Conservation (phyloP, 768 basidiomycete species). For the Russula olivacea region DNA sequence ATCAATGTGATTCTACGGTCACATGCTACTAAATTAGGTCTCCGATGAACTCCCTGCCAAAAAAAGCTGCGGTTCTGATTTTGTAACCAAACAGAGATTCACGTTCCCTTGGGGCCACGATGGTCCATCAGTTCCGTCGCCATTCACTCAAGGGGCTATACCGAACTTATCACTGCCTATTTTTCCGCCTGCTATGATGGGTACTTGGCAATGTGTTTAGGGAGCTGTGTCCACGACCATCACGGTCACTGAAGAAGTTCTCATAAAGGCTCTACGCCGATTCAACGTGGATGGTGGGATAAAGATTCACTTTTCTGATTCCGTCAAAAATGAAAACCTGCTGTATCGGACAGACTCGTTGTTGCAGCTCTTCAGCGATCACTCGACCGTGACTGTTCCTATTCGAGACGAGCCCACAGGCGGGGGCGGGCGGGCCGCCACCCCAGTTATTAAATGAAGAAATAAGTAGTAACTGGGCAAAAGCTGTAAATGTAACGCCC, state of each 20-base stretch:
- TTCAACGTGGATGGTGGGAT: constrained; percentile 6
- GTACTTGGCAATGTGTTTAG: constrained; percentile 1
- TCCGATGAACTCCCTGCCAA: background rate
- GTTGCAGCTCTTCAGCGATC: constrained; percentile 15
- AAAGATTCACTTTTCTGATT: background rate
- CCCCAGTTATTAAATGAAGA: constrained; percentile 18
- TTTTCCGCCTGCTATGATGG: constrained; percentile 20
- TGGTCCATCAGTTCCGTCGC: constrained; percentile 17
- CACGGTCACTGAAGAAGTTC: constrained; percentile 9
- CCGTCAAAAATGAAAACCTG: background rate
- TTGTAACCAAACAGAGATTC: background rate
- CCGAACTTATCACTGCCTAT: constrained; percentile 11
- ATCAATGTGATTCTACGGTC: background rate
- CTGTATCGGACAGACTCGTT: constrained; percentile 12
- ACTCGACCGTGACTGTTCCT: constrained; percentile 9
- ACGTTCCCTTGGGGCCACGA: background rate
- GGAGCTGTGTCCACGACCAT: constrained; percentile 9
- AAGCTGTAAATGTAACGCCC: constrained; percentile 8
- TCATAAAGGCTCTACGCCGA: background rate
- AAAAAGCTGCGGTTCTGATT: background rate
- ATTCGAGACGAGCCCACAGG: constrained; percentile 26
- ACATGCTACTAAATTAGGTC: background rate
- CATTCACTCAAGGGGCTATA: constrained; percentile 19
- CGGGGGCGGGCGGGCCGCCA: no score
- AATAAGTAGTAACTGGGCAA: constrained; percentile 15